Base-by-base conservation (phyloP, 352 stramenopile genomes). In the Phytophthora syringae region DNA sequence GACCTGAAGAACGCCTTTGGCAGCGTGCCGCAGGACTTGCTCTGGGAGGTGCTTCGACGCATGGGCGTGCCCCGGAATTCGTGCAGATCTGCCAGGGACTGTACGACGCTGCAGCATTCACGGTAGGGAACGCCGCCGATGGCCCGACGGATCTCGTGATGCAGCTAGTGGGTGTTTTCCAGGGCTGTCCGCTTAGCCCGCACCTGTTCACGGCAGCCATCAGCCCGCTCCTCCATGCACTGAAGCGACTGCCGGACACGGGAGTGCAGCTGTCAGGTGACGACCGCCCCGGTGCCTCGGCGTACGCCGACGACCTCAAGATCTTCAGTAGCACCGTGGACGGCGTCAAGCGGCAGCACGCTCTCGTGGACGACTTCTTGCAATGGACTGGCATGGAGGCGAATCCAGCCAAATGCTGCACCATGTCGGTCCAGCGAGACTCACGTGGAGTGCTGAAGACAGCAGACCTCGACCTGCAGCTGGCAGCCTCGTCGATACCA, bases 171-270 rank as follows among this genome's bases (percentile, higher is more conserved):
- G 50, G 60, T 3, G 60, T 74, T 2, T 77, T 60, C 42, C 60
- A 77, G 20, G 59, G 64, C 1, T 77, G 50, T 32, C 69, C 59
- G 10, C 34, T 77, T 12, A 74, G 64, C 69, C 69, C 69, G 0
- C 52, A 68, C 5, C 59, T 74, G 2, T 77, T 77, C 48, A 67
- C 49, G 21, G 42, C 56, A 0, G 67, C 50, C 0, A 60, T 71
- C 36, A 52, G 39, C 10, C 63, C 48, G 7, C 55, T 76, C 2
- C 60, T 70, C 7, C 32, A 42, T 28, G 66, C 66, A 12, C 18
- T 67, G 27, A 32, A 5, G 27, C 27, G 9, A 32, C 27, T 32
- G 9, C 27, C 27, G 27, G 27, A 32, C 27, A 32, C 5, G 27
- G 9, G 27, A 5, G 27, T 32, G 27, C 5, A 32, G 5, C 27